Conservation (phyloP, 1,139 yeast genomes). For the Insectozyma bohioensis region DNA sequence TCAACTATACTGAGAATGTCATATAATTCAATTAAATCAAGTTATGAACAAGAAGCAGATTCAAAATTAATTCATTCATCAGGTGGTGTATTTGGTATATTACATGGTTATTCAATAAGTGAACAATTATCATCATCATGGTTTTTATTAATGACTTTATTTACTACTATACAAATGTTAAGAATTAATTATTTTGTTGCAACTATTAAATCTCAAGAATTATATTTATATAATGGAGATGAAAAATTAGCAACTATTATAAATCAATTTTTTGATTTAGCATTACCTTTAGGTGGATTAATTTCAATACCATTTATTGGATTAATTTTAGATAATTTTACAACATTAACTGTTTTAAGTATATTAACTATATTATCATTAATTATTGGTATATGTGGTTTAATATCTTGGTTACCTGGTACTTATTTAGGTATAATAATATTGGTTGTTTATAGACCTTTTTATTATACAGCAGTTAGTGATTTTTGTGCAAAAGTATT, state of each 20-base stretch:
- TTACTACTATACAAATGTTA: constrained; percentile 85
- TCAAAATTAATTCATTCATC: constrained; percentile 51
- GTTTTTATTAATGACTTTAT: constrained; percentile 74
- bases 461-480: constrained; percentile 87
- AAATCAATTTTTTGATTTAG: constrained; percentile 77
- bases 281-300: constrained; percentile 85
- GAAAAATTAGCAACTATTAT: constrained; percentile 54
- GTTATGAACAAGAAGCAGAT: constrained; percentile 66
- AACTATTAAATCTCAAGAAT: constrained; percentile 77
- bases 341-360: constrained; percentile 58
- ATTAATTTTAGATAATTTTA: constrained; percentile 68
- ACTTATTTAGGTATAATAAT: constrained; percentile 64
- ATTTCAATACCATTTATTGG: constrained; percentile 87
- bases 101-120: constrained; percentile 64
- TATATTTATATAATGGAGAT: constrained; percentile 54
- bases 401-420: constrained; percentile 51
- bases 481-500: constrained; percentile 91
- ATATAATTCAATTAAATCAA: constrained; percentile 47
- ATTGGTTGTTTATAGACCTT: constrained; percentile 85
- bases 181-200: constrained; percentile 91
- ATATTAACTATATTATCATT: constrained; percentile 56
- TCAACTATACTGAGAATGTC: constrained; percentile 39
- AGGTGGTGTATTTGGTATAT: constrained; percentile 82
- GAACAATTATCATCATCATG: constrained; percentile 74
- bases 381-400: constrained; percentile 65